Evolutionary conservation across 164 flowering plant species (phyloP).

Genomic region (Tetrastigma voinierianum): DNA sequence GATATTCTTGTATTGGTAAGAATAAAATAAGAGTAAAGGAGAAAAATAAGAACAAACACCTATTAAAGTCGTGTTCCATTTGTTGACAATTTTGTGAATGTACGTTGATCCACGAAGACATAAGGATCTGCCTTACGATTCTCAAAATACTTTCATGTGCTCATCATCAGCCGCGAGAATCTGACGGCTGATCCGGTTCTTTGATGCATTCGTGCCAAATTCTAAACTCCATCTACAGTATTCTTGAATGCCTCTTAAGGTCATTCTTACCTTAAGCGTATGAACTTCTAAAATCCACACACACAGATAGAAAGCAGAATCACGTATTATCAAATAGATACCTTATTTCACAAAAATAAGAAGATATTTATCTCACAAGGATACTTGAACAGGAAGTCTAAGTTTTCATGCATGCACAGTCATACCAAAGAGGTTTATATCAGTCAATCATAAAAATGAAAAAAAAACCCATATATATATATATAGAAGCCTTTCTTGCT

Average conservation of each 20-base stretch:
- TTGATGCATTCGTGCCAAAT: conserved; percentile 95
- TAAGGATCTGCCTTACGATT: conserved; percentile 99
- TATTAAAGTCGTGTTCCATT: conserved; percentile 98
- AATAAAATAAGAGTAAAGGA: not conserved
- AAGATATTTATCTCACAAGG: too few species aligned
- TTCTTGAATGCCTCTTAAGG: conserved; percentile 98
- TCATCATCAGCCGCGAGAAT: conserved; percentile 94
- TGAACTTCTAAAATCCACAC: conserved; percentile 98
- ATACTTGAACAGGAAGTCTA: too few species aligned
- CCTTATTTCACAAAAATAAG: not conserved
- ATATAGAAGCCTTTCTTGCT: too few species aligned
- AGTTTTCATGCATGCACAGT: too few species aligned
- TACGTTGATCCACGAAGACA: conserved; percentile 99
- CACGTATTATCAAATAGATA: not conserved
- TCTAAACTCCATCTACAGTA: conserved; percentile 97
- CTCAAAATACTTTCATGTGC: conserved; percentile 97
- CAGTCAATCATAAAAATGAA: too few species aligned
- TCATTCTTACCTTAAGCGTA: conserved; percentile 95
- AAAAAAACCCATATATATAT: too few species aligned
- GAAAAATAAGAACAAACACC: conserved; percentile 35
- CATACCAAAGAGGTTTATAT: too few species aligned
- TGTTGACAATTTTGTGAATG: conserved; percentile 94
- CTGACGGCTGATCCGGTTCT: conserved; percentile 98
- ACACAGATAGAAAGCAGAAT: conserved; percentile 31
- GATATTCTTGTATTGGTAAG: not conserved